Evolutionary conservation across 2,329 filamentous ascomycete genomes (phyloP), one percentile per base, ranked within the genome.

Genomic region (Dryadomyces sulphureus): DNA sequence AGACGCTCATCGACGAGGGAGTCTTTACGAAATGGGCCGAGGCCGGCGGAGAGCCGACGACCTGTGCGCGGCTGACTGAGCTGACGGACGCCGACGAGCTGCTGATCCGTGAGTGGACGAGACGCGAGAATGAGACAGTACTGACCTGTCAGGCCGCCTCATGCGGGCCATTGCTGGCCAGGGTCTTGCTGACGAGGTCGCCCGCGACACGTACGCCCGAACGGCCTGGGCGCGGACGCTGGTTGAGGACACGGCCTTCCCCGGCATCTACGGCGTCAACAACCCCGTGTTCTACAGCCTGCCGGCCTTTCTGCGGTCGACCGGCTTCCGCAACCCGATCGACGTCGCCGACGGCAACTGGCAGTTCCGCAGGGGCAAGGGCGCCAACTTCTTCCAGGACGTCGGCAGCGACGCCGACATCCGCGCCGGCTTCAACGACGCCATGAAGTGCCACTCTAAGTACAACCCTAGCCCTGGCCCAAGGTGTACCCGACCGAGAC

Each of bases 371-470:
- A n/a, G 27, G 16, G 39, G 39, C 22, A 5, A 7, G 4, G 39
- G 39, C n/a, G 11, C 39, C 39, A 25, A 30, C 24, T 25, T 41
- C 7, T 41, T 41, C 39, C 39, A 41, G 24, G 11, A 41, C 6
- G 21, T 41, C 7, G 39, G 39, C 25, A 30, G 6, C 11, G 27
- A 41, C 22, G 22, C 39, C 4, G 22, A 27, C 11, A 25, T 41
- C 21, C 14, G 22, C 5, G 7, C 39, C 16, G 39, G n/a, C 39
- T 41, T 41, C 16, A 27, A 8, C 39, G 16, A 41, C 9, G 40
- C 25, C 40, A 42, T 42, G 40, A 25, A 42, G 40, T 42, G 40
- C 25, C 40, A 42, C 17, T 42, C 40, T 25, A 32, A 42, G 40
- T 30, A 42, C 24, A 42, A 42, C 40, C 40, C 32, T 16, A 38